phyloP scores from a whole-genome alignment of 306 rosid genomes.

The Lupinus albus region DNA sequence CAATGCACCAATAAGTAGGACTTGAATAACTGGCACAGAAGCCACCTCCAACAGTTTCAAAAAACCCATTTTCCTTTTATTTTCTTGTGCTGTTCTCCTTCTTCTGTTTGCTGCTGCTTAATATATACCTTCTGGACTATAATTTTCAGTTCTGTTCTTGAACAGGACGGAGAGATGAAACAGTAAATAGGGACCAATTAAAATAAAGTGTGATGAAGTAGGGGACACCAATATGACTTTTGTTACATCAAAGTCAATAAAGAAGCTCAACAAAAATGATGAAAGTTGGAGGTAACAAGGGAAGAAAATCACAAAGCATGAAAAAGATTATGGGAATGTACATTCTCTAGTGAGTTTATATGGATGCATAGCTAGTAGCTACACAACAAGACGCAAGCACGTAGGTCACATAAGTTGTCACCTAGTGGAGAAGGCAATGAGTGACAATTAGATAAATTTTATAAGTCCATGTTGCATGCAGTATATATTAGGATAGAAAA shows the following conservation, averaged over 20 bases:
- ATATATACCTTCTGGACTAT: neutral
- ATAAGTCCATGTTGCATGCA: neutral
- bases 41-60: conserved; percentile 66
- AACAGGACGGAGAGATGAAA: neutral
- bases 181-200: neutral
- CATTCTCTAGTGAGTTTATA: neutral
- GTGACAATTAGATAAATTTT: neutral
- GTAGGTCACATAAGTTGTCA: neutral
- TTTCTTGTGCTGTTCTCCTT: neutral
- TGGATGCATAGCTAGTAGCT: too few species aligned
- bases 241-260: neutral
- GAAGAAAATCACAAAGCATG: neutral
- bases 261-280: neutral
- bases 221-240: neutral
- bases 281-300: neutral
- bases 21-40: conserved; percentile 73
- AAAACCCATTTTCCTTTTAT: conserved; percentile 61
- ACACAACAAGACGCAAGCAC: neutral
- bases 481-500: neutral
- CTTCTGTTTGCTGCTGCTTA: neutral
- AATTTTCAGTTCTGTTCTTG: neutral
- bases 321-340: neutral
- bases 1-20: conserved; percentile 64
- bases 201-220: neutral
- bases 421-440: neutral